Conservation (phyloP, 306 rosid species). For the Dryas octopetala region DNA sequence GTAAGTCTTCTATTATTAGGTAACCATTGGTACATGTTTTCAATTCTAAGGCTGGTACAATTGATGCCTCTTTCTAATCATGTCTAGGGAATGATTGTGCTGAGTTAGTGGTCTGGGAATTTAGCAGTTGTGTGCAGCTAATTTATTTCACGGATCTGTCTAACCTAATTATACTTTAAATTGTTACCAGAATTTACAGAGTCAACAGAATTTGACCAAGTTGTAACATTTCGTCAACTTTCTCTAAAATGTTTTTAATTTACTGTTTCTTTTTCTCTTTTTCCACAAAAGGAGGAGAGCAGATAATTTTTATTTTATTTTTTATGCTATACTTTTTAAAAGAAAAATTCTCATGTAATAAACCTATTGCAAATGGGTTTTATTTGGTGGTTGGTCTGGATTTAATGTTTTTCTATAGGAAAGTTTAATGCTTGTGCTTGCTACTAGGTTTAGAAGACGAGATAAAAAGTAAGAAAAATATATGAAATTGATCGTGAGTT, state of each 20-base stretch:
- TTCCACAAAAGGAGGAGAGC: not conserved
- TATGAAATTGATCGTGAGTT: not conserved
- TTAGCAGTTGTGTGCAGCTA: conserved; percentile 4
- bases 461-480: not conserved
- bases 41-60: conserved; percentile 5
- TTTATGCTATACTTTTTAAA: too few species aligned
- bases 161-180: not conserved
- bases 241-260: not conserved
- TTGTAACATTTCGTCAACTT: not conserved
- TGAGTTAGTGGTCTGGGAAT: conserved; percentile 12
- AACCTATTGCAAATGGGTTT: not conserved
- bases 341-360: not conserved
- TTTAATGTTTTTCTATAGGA: not conserved
- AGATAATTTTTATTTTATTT: too few species aligned
- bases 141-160: not conserved
- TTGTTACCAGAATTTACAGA: not conserved
- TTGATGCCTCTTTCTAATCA: not conserved
- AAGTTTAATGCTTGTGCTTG: not conserved
- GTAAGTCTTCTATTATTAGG: conserved; percentile 29
- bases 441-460: not conserved
- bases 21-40: conserved; percentile 1
- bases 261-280: not conserved
- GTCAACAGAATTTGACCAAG: not conserved
- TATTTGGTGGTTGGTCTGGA: not conserved
- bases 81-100: not conserved